Percentiles rank a stretch among this genome's conserved stretches.
phyloP scores from a whole-genome alignment of 2,329 filamentous ascomycete species.

The Penicillium sp. region DNA sequence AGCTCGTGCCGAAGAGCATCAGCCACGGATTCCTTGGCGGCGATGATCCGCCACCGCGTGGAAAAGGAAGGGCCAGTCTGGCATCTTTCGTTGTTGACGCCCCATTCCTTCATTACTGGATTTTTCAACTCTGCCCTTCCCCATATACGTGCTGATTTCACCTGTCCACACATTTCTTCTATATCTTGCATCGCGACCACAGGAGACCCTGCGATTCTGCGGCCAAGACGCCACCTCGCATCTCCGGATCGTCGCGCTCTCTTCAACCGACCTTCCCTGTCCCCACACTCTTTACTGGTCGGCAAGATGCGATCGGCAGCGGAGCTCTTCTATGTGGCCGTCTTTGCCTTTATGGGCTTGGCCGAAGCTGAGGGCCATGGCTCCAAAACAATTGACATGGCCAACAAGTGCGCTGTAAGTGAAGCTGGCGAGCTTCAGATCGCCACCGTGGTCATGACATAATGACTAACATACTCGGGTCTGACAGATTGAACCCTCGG shows the following conservation, averaged over 20 bases:
- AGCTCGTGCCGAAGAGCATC: background rate
- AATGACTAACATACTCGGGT: slow-evolving; percentile 10
- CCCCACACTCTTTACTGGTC: background rate
- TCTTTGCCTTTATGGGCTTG: slow-evolving; percentile 55
- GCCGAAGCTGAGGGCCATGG: slow-evolving; percentile 45
- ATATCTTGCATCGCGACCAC: background rate
- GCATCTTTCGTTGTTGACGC: background rate
- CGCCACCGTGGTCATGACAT: no score
- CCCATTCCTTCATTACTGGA: background rate
- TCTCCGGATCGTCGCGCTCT: background rate
- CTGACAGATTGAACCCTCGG: slow-evolving; percentile 73
- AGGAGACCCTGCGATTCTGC: background rate
- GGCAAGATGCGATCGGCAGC: slow-evolving; percentile 50
- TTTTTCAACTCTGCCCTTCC: background rate
- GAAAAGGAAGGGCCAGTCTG: background rate
- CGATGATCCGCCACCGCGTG: background rate
- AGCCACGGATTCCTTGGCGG: background rate
- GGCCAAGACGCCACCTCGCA: background rate
- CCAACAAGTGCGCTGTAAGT: slow-evolving; percentile 56
- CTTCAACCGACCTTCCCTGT: background rate
- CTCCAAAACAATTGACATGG: slow-evolving; percentile 32
- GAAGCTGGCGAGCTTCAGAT: background rate
- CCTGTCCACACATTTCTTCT: background rate
- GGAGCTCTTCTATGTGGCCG: slow-evolving; percentile 57
- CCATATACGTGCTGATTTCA: background rate